These are phyloP conservation scores for Psilocybe cyanescens DNA, from an alignment of 768 basidiomycete genomes.

Conservation along the genomic window DNA sequence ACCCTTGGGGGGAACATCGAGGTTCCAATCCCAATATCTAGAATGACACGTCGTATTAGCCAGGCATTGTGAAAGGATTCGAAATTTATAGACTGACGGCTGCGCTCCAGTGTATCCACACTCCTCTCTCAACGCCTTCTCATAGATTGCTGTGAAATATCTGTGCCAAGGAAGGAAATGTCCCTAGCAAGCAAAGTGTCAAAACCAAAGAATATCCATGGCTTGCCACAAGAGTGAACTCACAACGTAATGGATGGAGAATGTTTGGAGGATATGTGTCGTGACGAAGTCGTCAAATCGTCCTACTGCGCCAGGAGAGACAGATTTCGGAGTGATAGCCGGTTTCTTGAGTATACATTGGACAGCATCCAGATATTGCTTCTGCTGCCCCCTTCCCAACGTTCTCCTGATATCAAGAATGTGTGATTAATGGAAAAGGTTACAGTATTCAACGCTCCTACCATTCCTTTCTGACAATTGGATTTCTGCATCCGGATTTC, in stretches of 20 bases:
- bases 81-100: slow-evolving; percentile 17
- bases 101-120: slow-evolving; percentile 29
- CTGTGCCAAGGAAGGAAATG: slow-evolving; percentile 32
- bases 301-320: slow-evolving; percentile 22
- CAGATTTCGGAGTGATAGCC: slow-evolving; percentile 17
- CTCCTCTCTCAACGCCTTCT: slow-evolving; percentile 24
- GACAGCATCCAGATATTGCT: slow-evolving; percentile 16
- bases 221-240: background rate
- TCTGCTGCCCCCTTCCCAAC: slow-evolving; percentile 7
- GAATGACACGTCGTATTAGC: too few relatives aligned
- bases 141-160: slow-evolving; percentile 24
- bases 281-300: slow-evolving; percentile 31
- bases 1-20: slow-evolving; percentile 16
- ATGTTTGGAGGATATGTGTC: slow-evolving; percentile 27
- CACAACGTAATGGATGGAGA: slow-evolving; percentile 27
- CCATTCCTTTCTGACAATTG: slow-evolving; percentile 15
- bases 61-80: background rate
- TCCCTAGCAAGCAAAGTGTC: slow-evolving; percentile 12
- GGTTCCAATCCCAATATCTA: slow-evolving; percentile 22
- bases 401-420: slow-evolving; percentile 11
- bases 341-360: slow-evolving; percentile 23
- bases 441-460: background rate
- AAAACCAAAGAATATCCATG: background rate
- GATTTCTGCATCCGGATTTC: background rate
- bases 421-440: background rate